Evolutionary conservation across 2,329 filamentous ascomycete genomes (phyloP), one percentile per base, ranked within the genome.

Genomic region (Apiospora aurea): DNA sequence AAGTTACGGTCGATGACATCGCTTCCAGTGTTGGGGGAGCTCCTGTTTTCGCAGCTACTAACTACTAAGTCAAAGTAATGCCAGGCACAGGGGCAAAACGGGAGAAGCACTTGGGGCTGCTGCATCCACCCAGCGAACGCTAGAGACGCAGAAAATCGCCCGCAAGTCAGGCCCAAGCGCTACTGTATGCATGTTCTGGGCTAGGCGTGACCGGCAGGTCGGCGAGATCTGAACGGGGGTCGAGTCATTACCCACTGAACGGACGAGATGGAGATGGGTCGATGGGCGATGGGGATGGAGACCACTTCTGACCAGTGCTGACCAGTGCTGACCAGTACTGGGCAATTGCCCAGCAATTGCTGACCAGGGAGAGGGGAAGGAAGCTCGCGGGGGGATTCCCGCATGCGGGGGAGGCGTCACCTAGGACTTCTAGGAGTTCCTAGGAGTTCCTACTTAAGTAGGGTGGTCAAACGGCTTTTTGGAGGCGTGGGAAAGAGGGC

Each of bases 41-140:
- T 13, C 8, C 16, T 29, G 53, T 34, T 18, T 57, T 18, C 14
- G 26, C 46, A 57, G 24, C 51, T n/a, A n/a, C n/a, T n/a, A n/a
- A n/a, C n/a, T n/a, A n/a, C n/a, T 57, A 57, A 57, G 8, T 10
- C 26, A 21, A 11, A 47, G 18, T 47, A 26, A 57, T 57, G 51
- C 51, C 38, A 61, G n/a, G n/a, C n/a, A n/a, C n/a, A n/a, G 53
- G 53, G 53, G 18, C 26, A 34, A 64, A 64, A 64, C 57, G 41
- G 57, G 57, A 64, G 41, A 64, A n/a, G 7, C 57, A 64, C 29
- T 11, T 64, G 18, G 57, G 21, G n/a, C n/a, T n/a, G n/a, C 34
- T 64, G 57, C 57, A 64, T 64, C 57, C 57, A 64, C 57, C 57
- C 57, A 64, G 57, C 8, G 49, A 41, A 64, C 57, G 57, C 57